These are phyloP conservation scores for Fusarium chlamydosporum DNA, from an alignment of 2,329 filamentous ascomycete species.

Conservation along the genomic window DNA sequence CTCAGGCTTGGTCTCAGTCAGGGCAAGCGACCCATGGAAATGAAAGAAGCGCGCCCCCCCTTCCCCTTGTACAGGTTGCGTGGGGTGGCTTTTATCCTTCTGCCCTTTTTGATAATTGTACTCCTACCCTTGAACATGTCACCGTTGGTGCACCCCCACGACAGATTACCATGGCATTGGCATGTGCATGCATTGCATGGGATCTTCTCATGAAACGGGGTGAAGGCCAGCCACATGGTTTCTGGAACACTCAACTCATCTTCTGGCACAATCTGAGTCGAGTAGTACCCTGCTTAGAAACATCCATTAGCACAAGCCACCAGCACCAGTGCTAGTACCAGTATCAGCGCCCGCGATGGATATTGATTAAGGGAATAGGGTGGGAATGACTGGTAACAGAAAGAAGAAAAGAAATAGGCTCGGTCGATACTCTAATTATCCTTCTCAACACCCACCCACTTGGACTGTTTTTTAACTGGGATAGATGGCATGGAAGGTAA, in stretches of 20 bases:
- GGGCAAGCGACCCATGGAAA: conserved; percentile 11
- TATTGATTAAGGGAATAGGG: not conserved
- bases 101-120: not conserved
- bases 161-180: conserved; percentile 9
- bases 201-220: conserved; percentile 29
- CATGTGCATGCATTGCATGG: conserved; percentile 32
- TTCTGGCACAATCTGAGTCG: conserved; percentile 24
- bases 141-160: conserved; percentile 12
- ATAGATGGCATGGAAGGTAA: not conserved
- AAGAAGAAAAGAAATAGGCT: not conserved
- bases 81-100: not conserved
- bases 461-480: conserved; percentile 10
- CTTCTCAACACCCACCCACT: not conserved
- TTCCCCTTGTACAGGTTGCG: too few relatives aligned
- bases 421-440: not conserved
- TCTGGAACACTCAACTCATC: conserved; percentile 24
- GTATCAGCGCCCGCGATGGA: not conserved
- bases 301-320: not conserved
- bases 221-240: conserved; percentile 31
- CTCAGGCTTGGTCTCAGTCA: conserved; percentile 22
- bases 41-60: conserved; percentile 1
- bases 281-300: not conserved
- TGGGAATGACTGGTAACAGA: conserved; percentile 4
- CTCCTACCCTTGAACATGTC: conserved; percentile 1
- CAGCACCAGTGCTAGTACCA: not conserved